Evolutionary conservation across 2,329 filamentous ascomycete genomes (phyloP).

Genomic region (Cryphonectria naterciae): DNA sequence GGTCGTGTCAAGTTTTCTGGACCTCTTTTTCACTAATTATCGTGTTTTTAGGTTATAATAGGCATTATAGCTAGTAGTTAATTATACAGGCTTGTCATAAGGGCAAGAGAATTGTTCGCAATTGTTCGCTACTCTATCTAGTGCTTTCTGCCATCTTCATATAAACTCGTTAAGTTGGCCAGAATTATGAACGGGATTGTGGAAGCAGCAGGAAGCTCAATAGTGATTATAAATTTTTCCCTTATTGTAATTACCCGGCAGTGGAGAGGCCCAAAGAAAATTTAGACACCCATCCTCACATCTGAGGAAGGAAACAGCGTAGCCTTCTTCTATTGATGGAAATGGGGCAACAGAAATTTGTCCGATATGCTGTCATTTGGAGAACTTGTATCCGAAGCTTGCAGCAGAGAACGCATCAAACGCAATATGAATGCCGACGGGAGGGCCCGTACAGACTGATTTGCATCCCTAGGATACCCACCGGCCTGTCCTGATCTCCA

Average conservation of each 20-base stretch:
- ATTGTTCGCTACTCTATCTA: not conserved
- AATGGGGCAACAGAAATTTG: not conserved
- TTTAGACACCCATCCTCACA: not conserved
- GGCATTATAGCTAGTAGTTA: not conserved
- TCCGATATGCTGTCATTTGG: slow-evolving; percentile 1
- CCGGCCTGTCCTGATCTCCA: not conserved
- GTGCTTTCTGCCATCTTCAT: not conserved
- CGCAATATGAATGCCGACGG: not conserved
- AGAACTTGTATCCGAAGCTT: too few species aligned
- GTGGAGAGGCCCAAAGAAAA: not conserved
- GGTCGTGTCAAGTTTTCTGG: too few species aligned
- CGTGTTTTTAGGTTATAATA: not conserved
- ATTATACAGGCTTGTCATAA: not conserved
- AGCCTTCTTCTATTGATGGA: slow-evolving; percentile 2
- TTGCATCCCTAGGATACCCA: not conserved
- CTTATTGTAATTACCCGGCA: not conserved
- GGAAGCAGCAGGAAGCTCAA: not conserved
- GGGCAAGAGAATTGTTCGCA: not conserved
- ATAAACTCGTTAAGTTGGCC: not conserved
- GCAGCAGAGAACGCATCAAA: not conserved
- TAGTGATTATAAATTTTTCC: not conserved
- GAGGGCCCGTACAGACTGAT: not conserved
- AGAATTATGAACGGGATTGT: not conserved
- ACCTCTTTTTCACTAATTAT: not conserved
- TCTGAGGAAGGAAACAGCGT: not conserved